Conservation (phyloP, 306 rosid species). For the Hylodesmum podocarpum region DNA sequence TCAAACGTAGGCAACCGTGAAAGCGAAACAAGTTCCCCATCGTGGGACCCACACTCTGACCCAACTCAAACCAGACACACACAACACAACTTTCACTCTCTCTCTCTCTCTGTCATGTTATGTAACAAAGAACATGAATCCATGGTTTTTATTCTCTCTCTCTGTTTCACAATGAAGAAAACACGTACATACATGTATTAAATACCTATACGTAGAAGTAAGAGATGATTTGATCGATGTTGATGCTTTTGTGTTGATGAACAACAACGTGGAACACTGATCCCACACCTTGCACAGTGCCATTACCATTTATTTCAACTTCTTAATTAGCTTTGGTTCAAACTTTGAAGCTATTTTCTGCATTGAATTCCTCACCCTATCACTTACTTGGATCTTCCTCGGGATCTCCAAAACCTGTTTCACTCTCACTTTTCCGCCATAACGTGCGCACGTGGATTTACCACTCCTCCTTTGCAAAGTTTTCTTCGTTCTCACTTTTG, state of each 20-base stretch:
- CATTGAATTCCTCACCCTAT: conserved; percentile 18
- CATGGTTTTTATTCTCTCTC: not conserved
- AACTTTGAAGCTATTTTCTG: conserved; percentile 18
- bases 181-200: not conserved
- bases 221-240: not conserved
- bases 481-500: not conserved
- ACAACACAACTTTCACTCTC: not conserved
- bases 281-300: not conserved
- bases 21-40: conserved; percentile 32
- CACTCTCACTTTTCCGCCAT: conserved; percentile 25
- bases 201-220: not conserved
- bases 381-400: conserved; percentile 54
- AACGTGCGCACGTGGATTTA: conserved; percentile 17
- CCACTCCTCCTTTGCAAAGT: not conserved
- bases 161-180: not conserved
- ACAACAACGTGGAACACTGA: conserved; percentile 25
- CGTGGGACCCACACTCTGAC: conserved; percentile 26
- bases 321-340: conserved; percentile 21
- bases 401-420: conserved; percentile 37
- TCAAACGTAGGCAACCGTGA: conserved; percentile 32
- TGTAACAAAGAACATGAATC: conserved; percentile 25
- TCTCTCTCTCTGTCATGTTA: not conserved
- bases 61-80: conserved; percentile 16
- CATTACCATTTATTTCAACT: conserved; percentile 14
- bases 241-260: conserved; percentile 14